These are phyloP conservation scores for Kluyveromyces marxianus DNA, from an alignment of 1,139 yeast species.

Conservation along the genomic window DNA sequence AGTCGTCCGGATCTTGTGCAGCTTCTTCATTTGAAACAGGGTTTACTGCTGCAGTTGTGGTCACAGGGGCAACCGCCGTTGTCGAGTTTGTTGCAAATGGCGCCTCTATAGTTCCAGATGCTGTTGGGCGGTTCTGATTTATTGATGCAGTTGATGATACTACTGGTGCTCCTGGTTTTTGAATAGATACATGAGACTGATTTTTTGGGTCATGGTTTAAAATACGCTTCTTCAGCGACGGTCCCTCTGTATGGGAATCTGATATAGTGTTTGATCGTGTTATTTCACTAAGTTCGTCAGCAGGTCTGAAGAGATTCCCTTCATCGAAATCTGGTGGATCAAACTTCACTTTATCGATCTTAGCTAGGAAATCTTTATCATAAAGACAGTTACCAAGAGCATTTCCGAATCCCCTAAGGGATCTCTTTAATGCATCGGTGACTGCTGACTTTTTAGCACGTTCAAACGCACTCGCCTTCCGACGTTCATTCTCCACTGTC, in stretches of 20 bases:
- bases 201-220: conserved; percentile 1
- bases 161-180: conserved; percentile 11
- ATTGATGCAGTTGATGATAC: conserved; percentile 9
- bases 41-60: too few relatives aligned
- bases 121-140: conserved; percentile 5
- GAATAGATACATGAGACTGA: not conserved
- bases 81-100: too few relatives aligned
- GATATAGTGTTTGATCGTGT: conserved; percentile 24
- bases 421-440: conserved; percentile 73
- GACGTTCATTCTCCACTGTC: conserved; percentile 61
- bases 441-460: conserved; percentile 76
- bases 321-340: conserved; percentile 51
- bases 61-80: too few relatives aligned
- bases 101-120: not conserved
- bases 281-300: conserved; percentile 29
- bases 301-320: conserved; percentile 35
- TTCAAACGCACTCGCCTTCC: conserved; percentile 69
- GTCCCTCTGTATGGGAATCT: conserved; percentile 11
- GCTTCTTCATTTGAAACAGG: too few relatives aligned
- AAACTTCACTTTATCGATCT: conserved; percentile 38
- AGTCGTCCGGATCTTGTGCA: conserved; percentile 30
- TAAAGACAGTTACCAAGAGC: conserved; percentile 74
- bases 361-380: conserved; percentile 56
- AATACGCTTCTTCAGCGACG: conserved; percentile 18
- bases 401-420: conserved; percentile 71